Evolutionary conservation across 805 yeast species (phyloP).

Genomic region (Metschnikowia hibisci): DNA sequence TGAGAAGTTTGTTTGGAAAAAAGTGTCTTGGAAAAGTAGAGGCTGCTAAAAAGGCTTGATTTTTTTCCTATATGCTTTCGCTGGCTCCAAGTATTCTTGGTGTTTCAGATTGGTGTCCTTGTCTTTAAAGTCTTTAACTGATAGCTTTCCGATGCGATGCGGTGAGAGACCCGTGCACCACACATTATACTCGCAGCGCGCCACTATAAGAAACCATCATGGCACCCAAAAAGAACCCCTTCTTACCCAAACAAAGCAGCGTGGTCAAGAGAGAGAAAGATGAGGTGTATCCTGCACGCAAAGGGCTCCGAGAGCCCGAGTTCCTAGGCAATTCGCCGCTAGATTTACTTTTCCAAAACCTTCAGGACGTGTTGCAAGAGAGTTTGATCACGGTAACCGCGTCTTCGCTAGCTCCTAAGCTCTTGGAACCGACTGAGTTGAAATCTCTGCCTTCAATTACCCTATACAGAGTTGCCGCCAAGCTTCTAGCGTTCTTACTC

Average conservation of each 20-base stretch:
- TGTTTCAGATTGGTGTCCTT: no score
- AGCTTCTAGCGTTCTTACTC: conserved; percentile 33
- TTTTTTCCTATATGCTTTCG: no score
- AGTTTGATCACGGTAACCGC: conserved; percentile 23
- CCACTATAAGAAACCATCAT: not conserved
- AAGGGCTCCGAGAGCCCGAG: conserved; percentile 34
- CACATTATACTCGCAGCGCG: not conserved
- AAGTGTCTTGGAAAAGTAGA: no score
- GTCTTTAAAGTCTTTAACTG: no score
- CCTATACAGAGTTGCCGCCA: conserved; percentile 25
- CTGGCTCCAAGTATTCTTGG: no score
- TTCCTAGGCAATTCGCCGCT: conserved; percentile 28
- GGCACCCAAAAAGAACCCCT: conserved; percentile 28
- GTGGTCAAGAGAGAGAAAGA: conserved; percentile 30
- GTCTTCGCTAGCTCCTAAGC: conserved; percentile 1
- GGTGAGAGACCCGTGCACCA: conserved; percentile 3
- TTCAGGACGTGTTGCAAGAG: conserved; percentile 26
- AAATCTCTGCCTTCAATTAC: not conserved
- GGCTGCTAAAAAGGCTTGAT: not conserved
- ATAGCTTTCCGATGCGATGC: no score
- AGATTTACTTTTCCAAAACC: conserved; percentile 29
- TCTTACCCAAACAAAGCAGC: conserved; percentile 23
- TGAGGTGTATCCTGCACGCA: conserved; percentile 30
- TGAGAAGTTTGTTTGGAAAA: no score
- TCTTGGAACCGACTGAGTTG: not conserved